Evolutionary conservation across 208 protist species (phyloP).

Genomic region (Crithidia mellificae): DNA sequence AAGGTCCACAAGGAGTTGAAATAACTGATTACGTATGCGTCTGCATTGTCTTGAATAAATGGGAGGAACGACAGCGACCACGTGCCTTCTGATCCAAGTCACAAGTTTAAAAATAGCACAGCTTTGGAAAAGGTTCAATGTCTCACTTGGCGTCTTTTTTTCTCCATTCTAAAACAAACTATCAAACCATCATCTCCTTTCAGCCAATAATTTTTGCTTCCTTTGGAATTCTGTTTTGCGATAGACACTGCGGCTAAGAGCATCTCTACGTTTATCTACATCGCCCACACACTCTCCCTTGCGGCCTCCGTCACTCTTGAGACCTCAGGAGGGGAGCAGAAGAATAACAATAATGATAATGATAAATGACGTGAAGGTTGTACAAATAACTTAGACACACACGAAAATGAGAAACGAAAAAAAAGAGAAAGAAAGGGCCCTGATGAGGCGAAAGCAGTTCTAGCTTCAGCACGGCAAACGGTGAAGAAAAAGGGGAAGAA

Average conservation of each 20-base stretch:
- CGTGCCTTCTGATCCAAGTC: too few species aligned
- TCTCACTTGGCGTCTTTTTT: too few species aligned
- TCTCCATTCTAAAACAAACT: too few species aligned
- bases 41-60: too few species aligned
- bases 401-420: slow-evolving; percentile 2
- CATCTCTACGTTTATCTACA: slow-evolving; percentile 3
- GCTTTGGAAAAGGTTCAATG: too few species aligned
- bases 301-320: neutral
- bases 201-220: too few species aligned
- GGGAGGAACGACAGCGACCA: too few species aligned
- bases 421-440: neutral
- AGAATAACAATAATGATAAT: slow-evolving; percentile 5
- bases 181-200: too few species aligned
- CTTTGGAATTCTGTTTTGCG: neutral
- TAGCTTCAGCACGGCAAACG: neutral
- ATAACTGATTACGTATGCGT: too few species aligned
- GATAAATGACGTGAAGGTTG: too few species aligned
- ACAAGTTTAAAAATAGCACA: too few species aligned
- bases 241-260: neutral
- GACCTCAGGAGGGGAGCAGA: neutral
- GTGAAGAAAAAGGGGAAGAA: slow-evolving; percentile 5
- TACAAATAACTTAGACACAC: neutral
- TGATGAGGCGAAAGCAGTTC: neutral
- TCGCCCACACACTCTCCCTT: neutral
- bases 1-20: too few species aligned